Evolutionary conservation across 2,329 filamentous ascomycete species (phyloP).

Genomic region (Colletotrichum graminicola): DNA sequence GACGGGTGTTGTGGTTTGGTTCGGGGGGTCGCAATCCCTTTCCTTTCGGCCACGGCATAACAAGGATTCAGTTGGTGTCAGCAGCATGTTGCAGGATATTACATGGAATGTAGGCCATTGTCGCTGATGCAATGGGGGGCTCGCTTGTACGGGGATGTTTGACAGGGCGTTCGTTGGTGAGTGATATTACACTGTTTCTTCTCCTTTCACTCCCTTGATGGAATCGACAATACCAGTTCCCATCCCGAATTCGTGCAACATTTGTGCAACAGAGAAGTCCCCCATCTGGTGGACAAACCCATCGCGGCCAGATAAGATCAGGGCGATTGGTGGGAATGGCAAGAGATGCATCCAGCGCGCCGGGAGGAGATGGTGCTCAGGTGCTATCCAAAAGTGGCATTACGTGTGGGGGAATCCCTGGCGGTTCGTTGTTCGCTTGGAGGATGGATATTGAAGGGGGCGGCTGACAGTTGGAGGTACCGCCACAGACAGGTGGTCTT

Average conservation of each 20-base stretch:
- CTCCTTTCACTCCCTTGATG: not conserved
- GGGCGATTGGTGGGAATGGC: constrained; percentile 37
- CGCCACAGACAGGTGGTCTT: not conserved
- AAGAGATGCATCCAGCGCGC: not conserved
- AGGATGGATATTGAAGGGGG: too few species aligned
- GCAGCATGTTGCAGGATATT: not conserved
- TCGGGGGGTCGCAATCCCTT: constrained; percentile 6
- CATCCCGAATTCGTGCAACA: not conserved
- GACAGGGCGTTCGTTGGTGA: not conserved
- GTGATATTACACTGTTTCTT: not conserved
- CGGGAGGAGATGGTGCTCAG: constrained; percentile 3
- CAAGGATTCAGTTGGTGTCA: not conserved
- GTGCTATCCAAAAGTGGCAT: constrained; percentile 17
- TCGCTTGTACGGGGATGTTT: not conserved
- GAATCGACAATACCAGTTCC: too few species aligned
- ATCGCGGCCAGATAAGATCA: not conserved
- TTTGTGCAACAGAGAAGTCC: not conserved
- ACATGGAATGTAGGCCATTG: not conserved
- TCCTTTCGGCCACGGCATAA: not conserved
- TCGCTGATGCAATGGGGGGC: not conserved
- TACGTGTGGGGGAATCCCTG: constrained; percentile 34
- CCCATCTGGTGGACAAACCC: not conserved
- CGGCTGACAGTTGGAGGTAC: constrained; percentile 9
- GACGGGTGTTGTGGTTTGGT: constrained; percentile 9
- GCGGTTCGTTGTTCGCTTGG: constrained; percentile 1